These are phyloP conservation scores for Cryptococcus sp. DNA, from an alignment of 1,284 basidiomycete genomes.

Conservation along the genomic window DNA sequence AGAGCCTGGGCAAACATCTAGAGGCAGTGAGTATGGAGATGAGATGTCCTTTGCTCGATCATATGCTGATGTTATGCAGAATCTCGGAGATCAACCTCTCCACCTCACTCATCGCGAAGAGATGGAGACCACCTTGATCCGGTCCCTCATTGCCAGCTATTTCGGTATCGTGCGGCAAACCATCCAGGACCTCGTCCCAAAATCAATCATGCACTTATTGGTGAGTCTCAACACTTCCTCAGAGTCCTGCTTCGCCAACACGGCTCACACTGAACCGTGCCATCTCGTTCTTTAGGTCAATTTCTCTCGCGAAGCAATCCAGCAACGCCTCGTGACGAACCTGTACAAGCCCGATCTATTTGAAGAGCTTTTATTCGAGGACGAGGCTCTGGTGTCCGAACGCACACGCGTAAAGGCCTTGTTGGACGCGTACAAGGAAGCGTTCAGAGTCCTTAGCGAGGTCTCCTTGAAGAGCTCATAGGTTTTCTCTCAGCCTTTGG, in stretches of 20 bases:
- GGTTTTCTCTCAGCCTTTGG: background rate
- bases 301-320: conserved; percentile 91
- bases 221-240: conserved; percentile 24
- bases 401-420: conserved; percentile 89
- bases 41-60: background rate
- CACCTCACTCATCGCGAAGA: conserved; percentile 79
- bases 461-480: conserved; percentile 50
- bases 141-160: conserved; percentile 91
- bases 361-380: conserved; percentile 87
- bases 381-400: conserved; percentile 92
- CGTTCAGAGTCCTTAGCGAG: conserved; percentile 68
- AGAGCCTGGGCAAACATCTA: conserved; percentile 93
- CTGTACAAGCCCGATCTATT: conserved; percentile 96
- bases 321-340: conserved; percentile 88
- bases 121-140: conserved; percentile 94
- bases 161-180: conserved; percentile 94
- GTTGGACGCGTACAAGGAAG: conserved; percentile 95
- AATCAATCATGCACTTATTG: conserved; percentile 83
- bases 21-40: conserved; percentile 80
- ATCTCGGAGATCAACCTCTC: conserved; percentile 61
- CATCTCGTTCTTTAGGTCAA: conserved; percentile 69
- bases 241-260: background rate
- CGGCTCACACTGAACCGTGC: background rate
- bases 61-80: conserved; percentile 51
- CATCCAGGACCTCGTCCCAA: conserved; percentile 96